A percentile compares a stretch with the other conserved stretches of the same genome.
Evolutionary conservation across 2,329 filamentous ascomycete genomes (phyloP).

Genomic region (Microsporum audouinii): DNA sequence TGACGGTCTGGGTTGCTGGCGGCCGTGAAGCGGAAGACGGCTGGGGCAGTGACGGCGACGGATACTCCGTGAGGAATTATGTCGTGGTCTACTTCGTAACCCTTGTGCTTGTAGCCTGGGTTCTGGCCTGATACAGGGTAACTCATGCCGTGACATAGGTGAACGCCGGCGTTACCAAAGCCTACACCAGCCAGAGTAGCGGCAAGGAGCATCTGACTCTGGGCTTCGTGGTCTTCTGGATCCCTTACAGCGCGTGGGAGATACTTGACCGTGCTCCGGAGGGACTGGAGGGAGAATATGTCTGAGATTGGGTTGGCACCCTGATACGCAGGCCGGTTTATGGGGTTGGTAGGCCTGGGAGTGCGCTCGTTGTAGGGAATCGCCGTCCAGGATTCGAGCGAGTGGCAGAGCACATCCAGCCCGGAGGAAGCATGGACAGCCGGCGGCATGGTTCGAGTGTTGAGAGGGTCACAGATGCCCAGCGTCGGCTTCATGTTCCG

Average conservation of each 20-base stretch:
- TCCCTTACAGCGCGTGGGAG: constrained; percentile 77
- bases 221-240: constrained; percentile 83
- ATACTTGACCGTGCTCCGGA: constrained; percentile 78
- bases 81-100: constrained; percentile 64
- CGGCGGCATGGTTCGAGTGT: constrained; percentile 90
- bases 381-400: constrained; percentile 92
- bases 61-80: constrained; percentile 95
- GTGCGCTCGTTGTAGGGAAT: constrained; percentile 83
- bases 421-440: constrained; percentile 87
- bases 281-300: constrained; percentile 83
- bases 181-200: constrained; percentile 90
- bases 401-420: constrained; percentile 89
- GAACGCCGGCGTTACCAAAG: constrained; percentile 94
- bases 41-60: constrained; percentile 83
- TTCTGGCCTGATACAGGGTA: constrained; percentile 97
- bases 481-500: constrained; percentile 90
- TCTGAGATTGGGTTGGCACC: constrained; percentile 96
- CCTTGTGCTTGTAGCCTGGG: constrained; percentile 73
- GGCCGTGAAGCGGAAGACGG: constrained; percentile 87
- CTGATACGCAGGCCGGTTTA: constrained; percentile 86
- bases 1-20: constrained; percentile 88
- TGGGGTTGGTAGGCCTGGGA: constrained; percentile 77
- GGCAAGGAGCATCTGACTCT: constrained; percentile 89
- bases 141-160: constrained; percentile 84
- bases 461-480: constrained; percentile 74